Conservation (phyloP, 2,329 filamentous ascomycete genomes). For the Chalaropsis thielavioides region DNA sequence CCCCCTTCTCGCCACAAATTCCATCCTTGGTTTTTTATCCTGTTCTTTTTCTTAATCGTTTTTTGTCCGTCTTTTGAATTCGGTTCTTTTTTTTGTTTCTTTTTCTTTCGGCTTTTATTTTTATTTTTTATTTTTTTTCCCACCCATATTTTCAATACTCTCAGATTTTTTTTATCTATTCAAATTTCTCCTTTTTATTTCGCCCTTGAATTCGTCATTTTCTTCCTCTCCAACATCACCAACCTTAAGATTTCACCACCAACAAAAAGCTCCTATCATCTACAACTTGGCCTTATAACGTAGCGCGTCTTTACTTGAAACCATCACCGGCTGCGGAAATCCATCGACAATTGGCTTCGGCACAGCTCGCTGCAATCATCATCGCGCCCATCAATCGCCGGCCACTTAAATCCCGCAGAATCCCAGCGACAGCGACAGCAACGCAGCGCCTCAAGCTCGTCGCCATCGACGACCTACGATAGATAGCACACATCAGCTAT, state of each 20-base stretch:
- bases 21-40: slow-evolving; percentile 5
- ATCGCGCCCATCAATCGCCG: neutral
- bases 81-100: neutral
- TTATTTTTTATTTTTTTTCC: slow-evolving; percentile 7
- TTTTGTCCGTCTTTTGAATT: neutral
- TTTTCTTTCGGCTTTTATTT: slow-evolving; percentile 1
- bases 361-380: neutral
- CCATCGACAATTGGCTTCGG: neutral
- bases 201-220: neutral
- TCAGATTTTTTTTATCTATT: neutral
- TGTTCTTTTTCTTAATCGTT: neutral
- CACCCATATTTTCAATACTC: slow-evolving; percentile 4
- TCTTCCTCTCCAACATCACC: neutral
- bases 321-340: neutral
- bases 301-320: neutral
- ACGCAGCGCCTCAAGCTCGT: neutral
- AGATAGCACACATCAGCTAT: neutral
- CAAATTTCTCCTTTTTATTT: neutral
- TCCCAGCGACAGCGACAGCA: neutral
- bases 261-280: neutral
- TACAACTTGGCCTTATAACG: neutral
- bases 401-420: neutral
- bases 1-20: neutral
- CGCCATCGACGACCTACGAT: slow-evolving; percentile 2
- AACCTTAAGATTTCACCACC: neutral